These are phyloP conservation scores for Lodderomyces theae DNA, from an alignment of 1,139 yeast species.

Conservation along the genomic window DNA sequence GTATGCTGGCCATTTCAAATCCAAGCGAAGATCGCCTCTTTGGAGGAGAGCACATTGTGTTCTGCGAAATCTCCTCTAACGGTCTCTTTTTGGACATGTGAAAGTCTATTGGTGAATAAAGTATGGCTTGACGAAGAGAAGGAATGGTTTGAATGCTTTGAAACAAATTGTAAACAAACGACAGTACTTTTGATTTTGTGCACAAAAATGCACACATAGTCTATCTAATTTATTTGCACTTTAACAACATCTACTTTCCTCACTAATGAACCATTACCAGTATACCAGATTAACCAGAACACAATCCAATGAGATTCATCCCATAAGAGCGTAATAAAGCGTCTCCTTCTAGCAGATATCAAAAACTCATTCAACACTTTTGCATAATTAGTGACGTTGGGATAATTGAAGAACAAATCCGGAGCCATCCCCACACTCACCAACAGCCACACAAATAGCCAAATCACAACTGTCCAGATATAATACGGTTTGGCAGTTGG, in stretches of 20 bases:
- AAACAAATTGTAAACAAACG: slow-evolving; percentile 2
- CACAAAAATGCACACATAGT: not conserved
- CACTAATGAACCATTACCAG: no score
- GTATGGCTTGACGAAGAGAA: not conserved
- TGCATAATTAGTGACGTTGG: slow-evolving; percentile 8
- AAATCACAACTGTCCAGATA: slow-evolving; percentile 6
- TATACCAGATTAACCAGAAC: slow-evolving; percentile 11
- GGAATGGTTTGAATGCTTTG: not conserved
- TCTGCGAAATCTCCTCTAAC: slow-evolving; percentile 12
- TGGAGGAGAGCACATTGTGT: slow-evolving; percentile 2
- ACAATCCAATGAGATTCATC: slow-evolving; percentile 14
- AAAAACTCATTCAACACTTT: slow-evolving; percentile 5
- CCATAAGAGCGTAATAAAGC: slow-evolving; percentile 6
- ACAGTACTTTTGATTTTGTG: not conserved
- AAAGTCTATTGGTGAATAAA: not conserved
- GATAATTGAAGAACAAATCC: slow-evolving; percentile 5
- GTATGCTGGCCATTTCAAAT: slow-evolving; percentile 12
- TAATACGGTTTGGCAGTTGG: slow-evolving; percentile 5
- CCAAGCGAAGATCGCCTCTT: slow-evolving; percentile 11
- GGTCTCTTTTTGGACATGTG: slow-evolving; percentile 4
- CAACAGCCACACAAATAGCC: slow-evolving; percentile 12
- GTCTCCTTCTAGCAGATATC: slow-evolving; percentile 3
- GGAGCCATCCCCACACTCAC: slow-evolving; percentile 11
- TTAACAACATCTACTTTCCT: no score
- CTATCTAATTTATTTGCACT: slow-evolving; percentile 3